Evolutionary conservation across 2,329 filamentous ascomycete species (phyloP), one percentile per base, ranked within the genome.

Genomic region (Alternaria arbusti): DNA sequence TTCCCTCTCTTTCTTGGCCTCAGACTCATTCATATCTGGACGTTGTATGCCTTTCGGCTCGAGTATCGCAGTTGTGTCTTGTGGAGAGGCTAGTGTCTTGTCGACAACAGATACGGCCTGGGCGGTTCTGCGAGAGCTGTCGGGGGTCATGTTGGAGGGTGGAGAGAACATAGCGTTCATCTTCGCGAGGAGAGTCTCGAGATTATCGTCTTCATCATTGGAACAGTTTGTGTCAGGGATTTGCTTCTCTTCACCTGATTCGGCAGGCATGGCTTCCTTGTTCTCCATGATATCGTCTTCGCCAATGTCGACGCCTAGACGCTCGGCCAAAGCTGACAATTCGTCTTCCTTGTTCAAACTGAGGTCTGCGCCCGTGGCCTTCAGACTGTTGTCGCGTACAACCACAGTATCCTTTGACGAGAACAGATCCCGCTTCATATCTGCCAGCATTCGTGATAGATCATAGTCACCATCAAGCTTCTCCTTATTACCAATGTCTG

Each of bases 1-100:
- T 7, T 67, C 51, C 28, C 60, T 59, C 5, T 70, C 57, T 46
- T 59, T 52, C 30, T 60, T 55, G 3, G 63, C 64, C 22, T 51
- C 20, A 17, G 66, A 49, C 11, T 64, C 62, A 15, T 64, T 25
- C 20, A 58, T 46, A 5, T 54, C 55, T 13, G 28, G 55, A 54
- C 64, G 63, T 10, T 49, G 55, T 8, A 61, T 46, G n/a, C 28
- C 32, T 23, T 23, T 54, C 13, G 43, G 36, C 17, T 55, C 26
- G 17, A 52, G 32, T 2, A 10, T 11, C 7, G 8, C 13, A 15
- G 17, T 15, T 45, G 28, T 13, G 9, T 12, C 28, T 46, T 28
- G 6, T 32, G n/a, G 22, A 28, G 32, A 10, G 13, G 4, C 15
- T 20, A 7, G n/a, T 36, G 17, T 17, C 45, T n/a, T 61, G 50